Evolutionary conservation across 2,329 filamentous ascomycete genomes (phyloP), one percentile per base, ranked within the genome.

Genomic region (Aspergillus ibericus): DNA sequence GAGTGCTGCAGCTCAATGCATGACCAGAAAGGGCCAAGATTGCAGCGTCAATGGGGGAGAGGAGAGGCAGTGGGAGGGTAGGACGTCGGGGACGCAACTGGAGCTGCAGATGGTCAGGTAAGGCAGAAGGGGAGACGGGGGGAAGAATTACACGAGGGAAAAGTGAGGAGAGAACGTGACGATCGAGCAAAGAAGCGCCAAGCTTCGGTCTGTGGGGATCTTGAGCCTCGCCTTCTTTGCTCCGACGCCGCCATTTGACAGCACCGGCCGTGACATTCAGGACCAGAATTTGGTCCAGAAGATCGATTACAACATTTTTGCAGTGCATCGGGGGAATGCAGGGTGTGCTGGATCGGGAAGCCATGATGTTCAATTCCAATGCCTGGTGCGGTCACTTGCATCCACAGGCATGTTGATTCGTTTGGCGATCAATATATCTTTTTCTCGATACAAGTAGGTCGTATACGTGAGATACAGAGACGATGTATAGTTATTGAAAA

Each of bases 1-100:
- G 55, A 53, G 38, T 48, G 56, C 55, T 64, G 60, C 63, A 65
- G 57, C 59, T 66, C 48, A 59, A 63, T 59, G 53, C 62, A 66
- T 64, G 65, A 61, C 63, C 60, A 53, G 52, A 54, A 29, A 10
- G 16, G 53, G 38, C 46, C 47, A 54, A 49, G 53, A 36, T 47
- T 40, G 38, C 15, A 51, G 29, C 12, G 34, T 48, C 56, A 55
- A 44, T 48, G 13, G 55, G 55, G 34, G 29, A 44, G 38, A 29
- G 34, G 22, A 3, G 25, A 13, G 10, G 4, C 22, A 29, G 34
- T 36, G 38, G 46, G 51, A 32, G 34, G 34, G 22, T 44, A 25
- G 13, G 35, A 44, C 15, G 18, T 35, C 42, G 29, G 55, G 40
- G 32, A 51, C 35, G 32, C 42, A 38, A 32, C 16, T 29, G 10